phyloP scores from a whole-genome alignment of 2,329 filamentous ascomycete species.

The Bisporella sp. region DNA sequence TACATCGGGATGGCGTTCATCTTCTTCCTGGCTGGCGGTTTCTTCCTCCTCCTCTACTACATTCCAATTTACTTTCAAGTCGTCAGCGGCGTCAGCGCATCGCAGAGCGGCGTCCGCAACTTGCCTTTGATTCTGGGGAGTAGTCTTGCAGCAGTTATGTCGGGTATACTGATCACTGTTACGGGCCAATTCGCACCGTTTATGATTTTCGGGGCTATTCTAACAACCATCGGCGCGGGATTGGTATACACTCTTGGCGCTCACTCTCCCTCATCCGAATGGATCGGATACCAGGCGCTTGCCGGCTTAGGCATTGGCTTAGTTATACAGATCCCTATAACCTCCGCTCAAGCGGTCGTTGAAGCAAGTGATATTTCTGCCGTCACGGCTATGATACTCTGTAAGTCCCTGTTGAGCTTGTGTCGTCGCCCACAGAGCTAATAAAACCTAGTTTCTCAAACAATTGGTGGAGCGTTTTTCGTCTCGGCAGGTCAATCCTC shows the following conservation, averaged over 20 bases:
- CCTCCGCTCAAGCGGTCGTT: conserved; percentile 31
- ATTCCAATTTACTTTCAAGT: conserved; percentile 46
- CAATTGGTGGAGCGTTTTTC: conserved; percentile 43
- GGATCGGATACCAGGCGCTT: conserved; percentile 54
- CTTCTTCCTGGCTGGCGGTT: conserved; percentile 36
- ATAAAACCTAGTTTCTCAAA: conserved; percentile 33
- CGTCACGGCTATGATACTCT: conserved; percentile 37
- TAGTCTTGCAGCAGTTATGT: conserved; percentile 28
- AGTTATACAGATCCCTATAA: conserved; percentile 40
- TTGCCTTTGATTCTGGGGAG: conserved; percentile 30
- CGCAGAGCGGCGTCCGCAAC: conserved; percentile 29
- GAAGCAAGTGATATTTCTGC: conserved; percentile 36
- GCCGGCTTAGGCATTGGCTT: conserved; percentile 49
- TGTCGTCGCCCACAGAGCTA: not conserved
- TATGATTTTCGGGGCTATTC: conserved; percentile 24
- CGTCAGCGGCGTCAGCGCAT: conserved; percentile 27
- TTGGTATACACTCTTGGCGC: conserved; percentile 47
- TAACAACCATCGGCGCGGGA: conserved; percentile 37
- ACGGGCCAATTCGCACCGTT: conserved; percentile 31
- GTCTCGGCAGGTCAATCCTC: conserved; percentile 41
- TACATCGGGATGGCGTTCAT: conserved; percentile 34
- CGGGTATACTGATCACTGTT: conserved; percentile 27
- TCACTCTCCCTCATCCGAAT: conserved; percentile 38
- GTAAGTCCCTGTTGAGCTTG: not conserved
- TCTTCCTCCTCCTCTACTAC: conserved; percentile 40